Conservation (phyloP, 192 early-diverging fungal species). For the Entomortierella lignicola region DNA sequence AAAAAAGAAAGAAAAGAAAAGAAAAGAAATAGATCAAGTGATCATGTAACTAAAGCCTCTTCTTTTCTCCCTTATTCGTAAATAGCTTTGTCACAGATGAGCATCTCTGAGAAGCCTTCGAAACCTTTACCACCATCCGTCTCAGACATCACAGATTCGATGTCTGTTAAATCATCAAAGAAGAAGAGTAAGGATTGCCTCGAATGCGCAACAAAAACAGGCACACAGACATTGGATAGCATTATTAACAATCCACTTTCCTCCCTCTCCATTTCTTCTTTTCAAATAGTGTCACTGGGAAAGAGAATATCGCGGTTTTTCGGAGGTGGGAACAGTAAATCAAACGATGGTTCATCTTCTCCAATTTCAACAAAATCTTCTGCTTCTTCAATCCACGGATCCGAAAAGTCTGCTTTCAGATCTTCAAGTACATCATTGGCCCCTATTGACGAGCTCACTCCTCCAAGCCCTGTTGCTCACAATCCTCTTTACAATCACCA, state of each 20-base stretch:
- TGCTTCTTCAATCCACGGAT: conserved; percentile 1
- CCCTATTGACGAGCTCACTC: conserved; percentile 21
- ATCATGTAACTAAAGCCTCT: neutral
- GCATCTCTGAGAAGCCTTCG: neutral
- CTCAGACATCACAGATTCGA: conserved; percentile 17
- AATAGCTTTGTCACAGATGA: conserved; percentile 20
- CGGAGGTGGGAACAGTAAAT: conserved; percentile 10
- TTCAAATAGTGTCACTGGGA: conserved; percentile 32
- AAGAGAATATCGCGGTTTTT: conserved; percentile 48
- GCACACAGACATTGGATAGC: too few relatives aligned
- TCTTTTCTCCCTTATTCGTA: neutral
- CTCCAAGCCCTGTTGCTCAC: conserved; percentile 13
- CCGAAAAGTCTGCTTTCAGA: conserved; percentile 5
- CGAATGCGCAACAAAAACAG: too few relatives aligned
- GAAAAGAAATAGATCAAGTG: neutral
- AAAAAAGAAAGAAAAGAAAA: neutral
- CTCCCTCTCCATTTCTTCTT: neutral
- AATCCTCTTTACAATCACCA: conserved; percentile 20
- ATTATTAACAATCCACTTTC: neutral
- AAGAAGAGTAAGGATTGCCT: conserved; percentile 45
- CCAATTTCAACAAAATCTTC: conserved; percentile 4
- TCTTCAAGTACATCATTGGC: conserved; percentile 16
- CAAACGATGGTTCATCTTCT: conserved; percentile 3
- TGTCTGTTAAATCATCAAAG: conserved; percentile 22
- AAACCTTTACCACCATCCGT: conserved; percentile 5